Base-by-base conservation (phyloP, 805 yeast species). In the Kodamaea restingae region DNA sequence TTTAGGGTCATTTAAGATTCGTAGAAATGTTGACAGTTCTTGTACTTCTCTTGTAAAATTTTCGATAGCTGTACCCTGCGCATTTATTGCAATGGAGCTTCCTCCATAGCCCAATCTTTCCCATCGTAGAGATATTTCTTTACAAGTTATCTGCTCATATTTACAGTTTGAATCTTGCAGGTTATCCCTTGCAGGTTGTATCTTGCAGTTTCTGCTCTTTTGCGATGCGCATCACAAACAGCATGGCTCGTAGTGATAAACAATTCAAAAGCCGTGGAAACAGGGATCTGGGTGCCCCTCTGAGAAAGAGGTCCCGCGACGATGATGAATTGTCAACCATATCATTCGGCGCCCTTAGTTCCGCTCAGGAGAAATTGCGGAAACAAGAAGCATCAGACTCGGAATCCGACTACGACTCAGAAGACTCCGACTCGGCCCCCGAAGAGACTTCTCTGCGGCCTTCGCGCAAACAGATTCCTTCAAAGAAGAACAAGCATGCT, bases 401-500 rank as follows among this genome's bases (percentile, higher is more conserved):
- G 12, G 34, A 29, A 30, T 8, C 18, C 8, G 35, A 30, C 14
- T 30, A 21, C n/a, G 34, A 30, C 10, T 40, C 35, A 11, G 64
- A 52, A 15, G 56, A 51, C 18, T 42, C 52, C 14, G 59, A 52
- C 21, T 61, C 51, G 7, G 66, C 70, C 40, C 74, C 73, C 39
- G 72, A 67, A 45, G 69, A 55, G 34, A 55, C 57, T 29, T 61
- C 52, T 1, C 47, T 38, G 30, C 30, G 35, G 34, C 41, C 39
- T 41, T 32, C 30, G 15, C 56, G 48, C 42, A 40, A 42, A 33
- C 38, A 38, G 29, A 34, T 32, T 10, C 18, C 27, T 3, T 22
- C 36, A 18, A 47, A 49, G 43, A 75, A 68, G 50, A 71, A 62
- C 46, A 91, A 90, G 56, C 96, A 91, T 66, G 96, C 95, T 0